Percentiles rank a stretch among this genome's conserved stretches.
Evolutionary conservation across 2,329 filamentous ascomycete species (phyloP).

Genomic region (Thielaviopsis ethacetica): DNA sequence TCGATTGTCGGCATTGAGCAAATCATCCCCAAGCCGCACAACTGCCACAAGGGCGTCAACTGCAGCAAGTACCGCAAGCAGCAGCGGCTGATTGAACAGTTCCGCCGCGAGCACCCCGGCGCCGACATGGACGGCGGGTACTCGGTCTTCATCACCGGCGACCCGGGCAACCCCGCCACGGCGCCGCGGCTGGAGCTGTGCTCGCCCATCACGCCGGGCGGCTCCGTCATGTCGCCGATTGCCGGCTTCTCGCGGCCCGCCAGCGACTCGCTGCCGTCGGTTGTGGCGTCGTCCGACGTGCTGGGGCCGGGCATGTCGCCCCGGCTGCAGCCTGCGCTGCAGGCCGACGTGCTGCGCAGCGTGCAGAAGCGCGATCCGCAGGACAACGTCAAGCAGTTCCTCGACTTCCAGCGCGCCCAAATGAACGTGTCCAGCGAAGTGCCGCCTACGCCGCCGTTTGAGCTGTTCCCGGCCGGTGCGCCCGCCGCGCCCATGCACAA

Average conservation of each 20-base stretch:
- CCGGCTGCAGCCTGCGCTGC: slow-evolving; percentile 47
- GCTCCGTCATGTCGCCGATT: slow-evolving; percentile 1
- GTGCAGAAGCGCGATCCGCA: slow-evolving; percentile 65
- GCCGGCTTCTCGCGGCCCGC: slow-evolving; percentile 27
- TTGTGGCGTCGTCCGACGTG: slow-evolving; percentile 82
- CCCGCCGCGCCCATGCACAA: slow-evolving; percentile 16
- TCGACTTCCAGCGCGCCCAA: slow-evolving; percentile 60
- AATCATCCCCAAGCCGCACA: slow-evolving; percentile 67
- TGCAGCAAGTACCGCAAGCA: slow-evolving; percentile 72
- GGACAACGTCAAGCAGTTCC: slow-evolving; percentile 83
- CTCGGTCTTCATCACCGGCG: slow-evolving; percentile 59
- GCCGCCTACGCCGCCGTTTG: slow-evolving; percentile 54
- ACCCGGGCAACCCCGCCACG: slow-evolving; percentile 61
- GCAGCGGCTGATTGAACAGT: slow-evolving; percentile 57
- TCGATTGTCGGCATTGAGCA: slow-evolving; percentile 90
- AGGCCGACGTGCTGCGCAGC: slow-evolving; percentile 54
- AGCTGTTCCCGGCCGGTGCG: slow-evolving; percentile 33
- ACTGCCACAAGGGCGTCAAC: slow-evolving; percentile 71
- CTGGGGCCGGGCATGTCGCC: slow-evolving; percentile 53
- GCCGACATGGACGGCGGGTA: slow-evolving; percentile 32
- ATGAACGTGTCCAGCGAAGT: slow-evolving; percentile 32
- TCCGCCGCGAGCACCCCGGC: slow-evolving; percentile 60
- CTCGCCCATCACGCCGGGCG: slow-evolving; percentile 7
- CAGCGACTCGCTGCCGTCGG: slow-evolving; percentile 62
- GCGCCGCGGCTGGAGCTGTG: slow-evolving; percentile 20